Conservation (phyloP, 2,329 filamentous ascomycete species). For the Fusarium fujikuroi region DNA sequence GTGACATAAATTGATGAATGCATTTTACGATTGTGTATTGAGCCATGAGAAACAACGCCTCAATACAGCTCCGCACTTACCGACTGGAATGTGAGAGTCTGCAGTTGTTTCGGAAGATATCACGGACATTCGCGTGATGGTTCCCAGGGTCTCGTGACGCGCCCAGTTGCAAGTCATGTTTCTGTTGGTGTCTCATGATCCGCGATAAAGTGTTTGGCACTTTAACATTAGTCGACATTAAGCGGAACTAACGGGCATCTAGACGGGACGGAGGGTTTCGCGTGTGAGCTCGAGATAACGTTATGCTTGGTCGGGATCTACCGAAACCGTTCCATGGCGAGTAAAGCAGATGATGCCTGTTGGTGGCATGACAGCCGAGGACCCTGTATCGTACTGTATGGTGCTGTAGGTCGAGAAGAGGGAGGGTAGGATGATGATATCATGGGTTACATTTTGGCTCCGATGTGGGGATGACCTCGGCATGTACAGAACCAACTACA, state of each 20-base stretch:
- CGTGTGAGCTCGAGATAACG: conserved; percentile 2
- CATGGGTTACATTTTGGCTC: conserved; percentile 35
- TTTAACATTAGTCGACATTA: not conserved
- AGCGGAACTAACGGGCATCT: conserved; percentile 11
- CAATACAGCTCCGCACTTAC: not conserved
- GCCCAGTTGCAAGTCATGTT: conserved; percentile 21
- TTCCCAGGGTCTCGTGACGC: conserved; percentile 23
- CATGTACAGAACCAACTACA: not conserved
- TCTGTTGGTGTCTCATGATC: conserved; percentile 22
- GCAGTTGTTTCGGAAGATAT: conserved; percentile 20
- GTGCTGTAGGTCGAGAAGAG: conserved; percentile 1
- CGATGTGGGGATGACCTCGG: conserved; percentile 26
- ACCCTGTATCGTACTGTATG: not conserved
- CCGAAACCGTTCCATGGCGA: conserved; percentile 21
- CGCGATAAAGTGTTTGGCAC: not conserved
- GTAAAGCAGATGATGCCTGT: conserved; percentile 35
- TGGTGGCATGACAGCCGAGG: conserved; percentile 39
- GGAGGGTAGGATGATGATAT: conserved; percentile 44
- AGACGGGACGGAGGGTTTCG: not conserved
- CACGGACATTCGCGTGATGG: conserved; percentile 19
- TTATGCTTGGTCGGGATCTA: conserved; percentile 31
- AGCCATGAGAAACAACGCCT: conserved; percentile 2
- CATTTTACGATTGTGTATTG: not conserved
- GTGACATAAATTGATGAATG: not conserved
- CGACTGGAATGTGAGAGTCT: conserved; percentile 12